These are phyloP conservation scores for cucumber (Cucumis sativus) DNA, from an alignment of 306 rosid species.

Conservation along the genomic window Cucumber_9930_V3 NC_026660.2:750501-751000, in stretches of 20 bases:
- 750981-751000: neutral
- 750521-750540: slow-evolving; percentile 38
- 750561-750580: slow-evolving; percentile 5
- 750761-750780: slow-evolving; percentile 93
- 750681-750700: neutral
- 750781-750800: slow-evolving; percentile 74
- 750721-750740: neutral
- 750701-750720: neutral
- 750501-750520: slow-evolving; percentile 64
- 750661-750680: slow-evolving; percentile 15
- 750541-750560: neutral
- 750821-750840: slow-evolving; percentile 73
- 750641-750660: slow-evolving; percentile 8
- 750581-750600: slow-evolving; percentile 1
- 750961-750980: neutral
- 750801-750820: slow-evolving; percentile 79
- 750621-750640: slow-evolving; percentile 55
- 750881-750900: neutral
- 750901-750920: neutral
- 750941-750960: neutral
- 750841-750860: slow-evolving; percentile 65
- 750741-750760: slow-evolving; percentile 12
- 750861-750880: slow-evolving; percentile 12
- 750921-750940: neutral
- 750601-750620: slow-evolving; percentile 85